phyloP scores from a whole-genome alignment of 441 rosid species.

The Raphanus hybrid region DNA sequence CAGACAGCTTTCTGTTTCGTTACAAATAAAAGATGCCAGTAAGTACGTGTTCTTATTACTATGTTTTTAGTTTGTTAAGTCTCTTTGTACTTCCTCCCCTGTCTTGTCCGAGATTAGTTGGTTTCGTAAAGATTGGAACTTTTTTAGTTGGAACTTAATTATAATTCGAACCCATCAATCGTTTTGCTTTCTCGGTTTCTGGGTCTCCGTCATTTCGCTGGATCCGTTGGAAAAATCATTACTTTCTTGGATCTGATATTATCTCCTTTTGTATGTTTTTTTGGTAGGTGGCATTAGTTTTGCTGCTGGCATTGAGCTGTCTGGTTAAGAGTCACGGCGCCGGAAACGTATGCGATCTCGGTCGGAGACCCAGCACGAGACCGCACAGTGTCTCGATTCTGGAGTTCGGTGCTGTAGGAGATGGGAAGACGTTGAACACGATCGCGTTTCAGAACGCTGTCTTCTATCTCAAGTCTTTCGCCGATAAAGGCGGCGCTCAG shows the following conservation, averaged over 20 bases:
- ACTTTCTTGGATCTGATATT: no score
- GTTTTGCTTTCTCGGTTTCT: no score
- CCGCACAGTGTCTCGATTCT: no score
- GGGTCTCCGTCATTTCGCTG: no score
- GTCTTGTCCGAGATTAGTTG: slow-evolving; percentile 22
- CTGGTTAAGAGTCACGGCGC: no score
- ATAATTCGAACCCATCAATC: no score
- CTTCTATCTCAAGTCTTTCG: slow-evolving; percentile 36
- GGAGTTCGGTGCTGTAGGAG: slow-evolving; percentile 42
- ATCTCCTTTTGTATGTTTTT: background rate
- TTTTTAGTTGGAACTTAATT: background rate
- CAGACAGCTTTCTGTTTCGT: slow-evolving; percentile 13
- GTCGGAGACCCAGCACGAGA: no score
- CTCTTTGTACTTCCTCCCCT: background rate
- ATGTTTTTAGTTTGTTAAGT: slow-evolving; percentile 4
- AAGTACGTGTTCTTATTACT: slow-evolving; percentile 20
- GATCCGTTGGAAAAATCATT: no score
- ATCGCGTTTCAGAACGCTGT: slow-evolving; percentile 42
- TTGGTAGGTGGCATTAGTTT: no score
- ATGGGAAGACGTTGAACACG: slow-evolving; percentile 44
- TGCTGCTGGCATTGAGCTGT: no score
- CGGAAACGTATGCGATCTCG: no score
- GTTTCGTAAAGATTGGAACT: background rate
- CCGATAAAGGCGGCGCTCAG: slow-evolving; percentile 45
- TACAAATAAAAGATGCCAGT: slow-evolving; percentile 36